Conservation (phyloP, 2,329 filamentous ascomycete genomes). For the Xylaria sp. region DNA sequence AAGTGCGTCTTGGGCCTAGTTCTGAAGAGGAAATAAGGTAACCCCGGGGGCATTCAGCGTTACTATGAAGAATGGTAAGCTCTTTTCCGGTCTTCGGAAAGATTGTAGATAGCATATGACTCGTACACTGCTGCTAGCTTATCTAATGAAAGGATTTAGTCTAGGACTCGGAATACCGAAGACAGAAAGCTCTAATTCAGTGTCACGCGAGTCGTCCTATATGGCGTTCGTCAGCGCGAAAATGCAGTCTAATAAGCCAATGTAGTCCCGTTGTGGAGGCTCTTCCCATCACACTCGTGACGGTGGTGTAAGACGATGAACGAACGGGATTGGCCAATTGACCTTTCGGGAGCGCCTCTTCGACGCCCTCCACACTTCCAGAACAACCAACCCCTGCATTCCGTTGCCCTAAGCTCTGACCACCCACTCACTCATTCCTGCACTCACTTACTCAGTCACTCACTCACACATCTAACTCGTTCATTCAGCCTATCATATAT, state of each 20-base stretch:
- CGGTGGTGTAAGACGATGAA: constrained; percentile 31
- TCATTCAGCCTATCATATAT: neutral
- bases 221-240: constrained; percentile 23
- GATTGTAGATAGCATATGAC: constrained; percentile 21
- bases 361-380: constrained; percentile 9
- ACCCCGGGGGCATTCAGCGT: constrained; percentile 18
- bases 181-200: constrained; percentile 9
- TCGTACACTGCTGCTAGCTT: constrained; percentile 19
- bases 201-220: constrained; percentile 24
- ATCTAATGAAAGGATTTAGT: constrained; percentile 19
- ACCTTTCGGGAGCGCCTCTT: constrained; percentile 29
- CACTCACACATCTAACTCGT: neutral
- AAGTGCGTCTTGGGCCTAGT: constrained; percentile 22
- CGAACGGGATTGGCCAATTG: constrained; percentile 44
- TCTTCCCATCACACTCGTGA: constrained; percentile 21
- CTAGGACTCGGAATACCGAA: constrained; percentile 15
- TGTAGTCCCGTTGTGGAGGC: constrained; percentile 14
- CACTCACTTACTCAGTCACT: constrained; percentile 9
- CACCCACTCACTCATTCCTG: constrained; percentile 11
- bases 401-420: constrained; percentile 7
- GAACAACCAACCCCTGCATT: constrained; percentile 25
- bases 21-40: constrained; percentile 12
- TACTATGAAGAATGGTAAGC: constrained; percentile 12
- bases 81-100: neutral
- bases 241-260: constrained; percentile 19